Evolutionary conservation across 768 basidiomycete species (phyloP), one percentile per base, ranked within the genome.

Genomic region (Rhodotorula graminis): DNA sequence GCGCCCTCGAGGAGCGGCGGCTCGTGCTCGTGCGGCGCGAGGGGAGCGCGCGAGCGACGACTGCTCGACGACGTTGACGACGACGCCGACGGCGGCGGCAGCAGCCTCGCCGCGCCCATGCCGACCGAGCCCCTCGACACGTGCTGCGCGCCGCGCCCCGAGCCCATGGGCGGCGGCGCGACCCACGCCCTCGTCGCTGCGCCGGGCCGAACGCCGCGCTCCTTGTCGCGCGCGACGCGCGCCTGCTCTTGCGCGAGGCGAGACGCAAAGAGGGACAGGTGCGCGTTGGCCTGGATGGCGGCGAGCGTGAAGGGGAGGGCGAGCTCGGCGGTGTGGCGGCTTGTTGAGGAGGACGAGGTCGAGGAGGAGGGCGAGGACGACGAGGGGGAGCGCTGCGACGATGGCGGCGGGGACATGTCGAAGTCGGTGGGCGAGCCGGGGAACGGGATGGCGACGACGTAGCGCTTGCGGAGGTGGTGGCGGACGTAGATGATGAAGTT

Each of bases 401-500:
- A 37, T 9, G 37, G 37, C 9, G 37, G 37, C 9, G 37, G 37
- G 5, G 37, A 37, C 37, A 4, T 5, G 9, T 37, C 37, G 37
- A 9, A 55, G 2, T 44, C 21, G 10, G 44, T 5, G 7, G 58
- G 1, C 23, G 10, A 53, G n/a, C 18, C 27, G n/a, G 46, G 5
- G 29, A 19, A 2, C 33, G 14, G 2, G 25, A 19, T 14, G 37
- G 52, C 18, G 6, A 42, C 29, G 55, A 46, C n/a, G 40, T 52
- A 49, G 59, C 49, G 44, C 55, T 52, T 44, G 11, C 29, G 11
- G 46, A 69, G 44, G 61, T 73, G 72, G 15, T 55, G 49, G 29
- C 60, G 52, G 64, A 73, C 46, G 67, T 73, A 73, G 25, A 63
- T 19, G 46, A 69, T 8, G 33, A 73, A 73, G 49, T 65, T 66